These are phyloP conservation scores for Sporothrix globosa DNA, from an alignment of 2,329 filamentous ascomycete species.

Conservation along the genomic window DNA sequence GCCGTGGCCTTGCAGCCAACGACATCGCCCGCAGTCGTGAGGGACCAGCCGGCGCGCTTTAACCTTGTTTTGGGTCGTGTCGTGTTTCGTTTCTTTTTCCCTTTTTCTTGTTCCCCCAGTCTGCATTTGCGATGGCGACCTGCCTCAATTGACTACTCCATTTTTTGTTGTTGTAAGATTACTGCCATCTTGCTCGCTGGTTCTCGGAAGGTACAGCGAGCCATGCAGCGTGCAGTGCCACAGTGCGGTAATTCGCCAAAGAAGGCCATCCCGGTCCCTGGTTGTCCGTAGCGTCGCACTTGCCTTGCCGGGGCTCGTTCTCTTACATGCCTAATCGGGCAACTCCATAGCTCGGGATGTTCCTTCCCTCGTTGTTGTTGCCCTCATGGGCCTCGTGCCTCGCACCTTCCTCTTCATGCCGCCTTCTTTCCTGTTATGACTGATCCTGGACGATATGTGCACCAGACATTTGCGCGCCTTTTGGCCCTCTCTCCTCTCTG, in stretches of 20 bases:
- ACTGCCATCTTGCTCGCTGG: neutral
- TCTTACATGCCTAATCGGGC: conserved; percentile 28
- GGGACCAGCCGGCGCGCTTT: conserved; percentile 7
- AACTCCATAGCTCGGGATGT: conserved; percentile 9
- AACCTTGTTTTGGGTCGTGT: conserved; percentile 5
- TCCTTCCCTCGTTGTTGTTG: neutral
- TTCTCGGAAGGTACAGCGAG: conserved; percentile 1
- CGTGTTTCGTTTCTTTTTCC: neutral
- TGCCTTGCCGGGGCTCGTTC: neutral
- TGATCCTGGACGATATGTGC: neutral
- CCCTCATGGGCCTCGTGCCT: neutral
- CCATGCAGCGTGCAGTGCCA: neutral
- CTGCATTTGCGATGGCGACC: neutral
- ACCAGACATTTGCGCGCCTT: neutral
- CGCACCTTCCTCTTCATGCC: conserved; percentile 8
- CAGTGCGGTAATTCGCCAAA: neutral
- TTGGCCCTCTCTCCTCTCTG: neutral
- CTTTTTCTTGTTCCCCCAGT: neutral
- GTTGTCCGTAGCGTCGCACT: neutral
- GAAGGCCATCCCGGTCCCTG: too few relatives aligned
- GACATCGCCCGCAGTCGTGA: neutral
- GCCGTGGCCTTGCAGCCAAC: neutral
- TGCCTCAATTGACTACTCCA: neutral
- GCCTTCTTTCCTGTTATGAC: neutral
- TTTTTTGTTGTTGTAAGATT: neutral